phyloP scores from a whole-genome alignment of 306 rosid genomes.

The Pyrus communis region DNA sequence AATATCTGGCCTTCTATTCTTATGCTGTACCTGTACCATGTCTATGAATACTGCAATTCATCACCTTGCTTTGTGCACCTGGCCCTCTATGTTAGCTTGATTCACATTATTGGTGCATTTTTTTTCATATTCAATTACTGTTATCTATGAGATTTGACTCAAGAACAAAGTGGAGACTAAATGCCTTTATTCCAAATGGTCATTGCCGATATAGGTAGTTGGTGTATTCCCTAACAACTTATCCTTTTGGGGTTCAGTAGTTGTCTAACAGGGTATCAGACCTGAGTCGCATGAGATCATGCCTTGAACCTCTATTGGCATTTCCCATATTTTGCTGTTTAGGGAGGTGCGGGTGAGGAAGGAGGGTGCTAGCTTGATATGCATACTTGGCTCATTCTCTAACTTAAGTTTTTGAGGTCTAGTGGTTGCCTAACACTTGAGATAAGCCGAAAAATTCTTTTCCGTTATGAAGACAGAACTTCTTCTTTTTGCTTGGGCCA shows the following conservation, averaged over 20 bases:
- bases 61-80: background rate
- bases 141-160: background rate
- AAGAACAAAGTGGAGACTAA: background rate
- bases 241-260: background rate
- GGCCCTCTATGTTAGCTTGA: background rate
- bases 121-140: background rate
- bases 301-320: background rate
- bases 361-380: background rate
- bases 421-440: background rate
- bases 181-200: background rate
- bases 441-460: background rate
- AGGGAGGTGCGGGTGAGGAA: background rate
- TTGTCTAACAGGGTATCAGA: background rate
- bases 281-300: background rate
- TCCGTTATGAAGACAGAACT: background rate
- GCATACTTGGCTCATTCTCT: background rate
- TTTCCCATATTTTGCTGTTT: background rate
- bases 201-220: background rate
- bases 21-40: background rate
- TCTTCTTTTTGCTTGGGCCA: background rate
- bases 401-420: background rate
- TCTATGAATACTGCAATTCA: background rate
- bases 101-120: too few relatives aligned
- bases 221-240: background rate
- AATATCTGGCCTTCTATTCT: background rate